These are phyloP conservation scores for Euphorbia corollata DNA, from an alignment of 441 rosid species.

Conservation along the genomic window DNA sequence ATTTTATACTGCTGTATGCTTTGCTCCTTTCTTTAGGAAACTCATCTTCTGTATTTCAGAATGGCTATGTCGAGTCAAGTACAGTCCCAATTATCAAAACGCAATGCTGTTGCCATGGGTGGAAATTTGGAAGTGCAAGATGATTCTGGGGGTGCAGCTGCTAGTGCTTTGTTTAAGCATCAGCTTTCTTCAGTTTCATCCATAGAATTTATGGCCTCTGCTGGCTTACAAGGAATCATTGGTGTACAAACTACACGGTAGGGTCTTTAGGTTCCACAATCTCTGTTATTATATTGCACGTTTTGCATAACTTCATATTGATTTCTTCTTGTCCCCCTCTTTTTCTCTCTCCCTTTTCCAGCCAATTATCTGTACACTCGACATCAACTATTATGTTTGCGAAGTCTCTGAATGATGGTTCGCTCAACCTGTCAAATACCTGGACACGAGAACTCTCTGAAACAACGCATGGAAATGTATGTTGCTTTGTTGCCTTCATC, in stretches of 20 bases:
- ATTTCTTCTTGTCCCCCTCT: conserved; percentile 18
- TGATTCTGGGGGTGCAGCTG: conserved; percentile 67
- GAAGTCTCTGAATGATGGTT: conserved; percentile 77
- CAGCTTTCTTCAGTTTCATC: conserved; percentile 69
- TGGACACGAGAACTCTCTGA: conserved; percentile 95
- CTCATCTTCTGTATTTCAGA: conserved; percentile 36
- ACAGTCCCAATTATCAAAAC: conserved; percentile 69
- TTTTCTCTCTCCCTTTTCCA: conserved; percentile 26
- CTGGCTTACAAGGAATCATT: conserved; percentile 65
- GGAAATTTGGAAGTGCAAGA: conserved; percentile 73
- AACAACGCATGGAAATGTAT: conserved; percentile 75
- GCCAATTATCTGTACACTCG: conserved; percentile 71
- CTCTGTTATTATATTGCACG: conserved; percentile 4
- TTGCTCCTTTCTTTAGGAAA: conserved; percentile 15
- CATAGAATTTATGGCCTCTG: conserved; percentile 65
- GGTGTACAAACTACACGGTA: conserved; percentile 80
- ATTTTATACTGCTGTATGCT: conserved; percentile 4
- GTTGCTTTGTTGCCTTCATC: conserved; percentile 19
- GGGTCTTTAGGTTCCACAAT: conserved; percentile 20
- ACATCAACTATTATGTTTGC: conserved; percentile 65
- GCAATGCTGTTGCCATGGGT: conserved; percentile 50
- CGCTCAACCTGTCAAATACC: conserved; percentile 76
- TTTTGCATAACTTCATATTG: conserved; percentile 14
- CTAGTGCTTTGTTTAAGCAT: conserved; percentile 54
- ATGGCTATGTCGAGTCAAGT: conserved; percentile 86